These are phyloP conservation scores for Xylaria nigripes DNA, from an alignment of 495 filamentous ascomycete species.

Conservation along the genomic window DNA sequence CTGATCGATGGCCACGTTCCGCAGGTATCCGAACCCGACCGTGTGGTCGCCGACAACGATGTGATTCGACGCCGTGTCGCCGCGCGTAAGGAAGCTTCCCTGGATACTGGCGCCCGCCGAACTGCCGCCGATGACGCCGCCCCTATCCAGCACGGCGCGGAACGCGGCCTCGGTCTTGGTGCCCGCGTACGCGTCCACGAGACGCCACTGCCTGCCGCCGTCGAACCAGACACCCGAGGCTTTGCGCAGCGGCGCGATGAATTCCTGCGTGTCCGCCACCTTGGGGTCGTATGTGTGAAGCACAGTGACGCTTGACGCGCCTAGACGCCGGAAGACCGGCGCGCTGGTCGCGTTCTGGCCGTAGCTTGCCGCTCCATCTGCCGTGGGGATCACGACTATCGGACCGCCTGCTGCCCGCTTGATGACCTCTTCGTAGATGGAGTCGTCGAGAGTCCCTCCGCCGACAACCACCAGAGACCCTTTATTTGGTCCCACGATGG, in stretches of 20 bases:
- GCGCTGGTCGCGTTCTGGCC: conserved; percentile 25
- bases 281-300: conserved; percentile 27
- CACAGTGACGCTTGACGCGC: conserved; percentile 26
- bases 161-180: conserved; percentile 26
- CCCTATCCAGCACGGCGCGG: conserved; percentile 23
- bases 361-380: conserved; percentile 21
- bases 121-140: conserved; percentile 26
- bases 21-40: conserved; percentile 27
- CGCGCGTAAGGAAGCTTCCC: conserved; percentile 27
- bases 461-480: conserved; percentile 29
- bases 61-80: conserved; percentile 25
- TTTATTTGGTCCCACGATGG: conserved; percentile 22
- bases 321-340: conserved; percentile 25
- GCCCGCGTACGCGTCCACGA: conserved; percentile 30
- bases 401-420: conserved; percentile 36
- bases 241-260: conserved; percentile 20
- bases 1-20: conserved; percentile 27
- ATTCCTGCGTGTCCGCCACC: conserved; percentile 27
- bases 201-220: conserved; percentile 27
- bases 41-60: conserved; percentile 27
- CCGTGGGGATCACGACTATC: conserved; percentile 41
- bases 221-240: conserved; percentile 28
- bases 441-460: conserved; percentile 31
- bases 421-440: conserved; percentile 39
- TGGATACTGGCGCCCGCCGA: conserved; percentile 31